Evolutionary conservation across 768 basidiomycete genomes (phyloP).

Genomic region (Gautieria morchelliformis): DNA sequence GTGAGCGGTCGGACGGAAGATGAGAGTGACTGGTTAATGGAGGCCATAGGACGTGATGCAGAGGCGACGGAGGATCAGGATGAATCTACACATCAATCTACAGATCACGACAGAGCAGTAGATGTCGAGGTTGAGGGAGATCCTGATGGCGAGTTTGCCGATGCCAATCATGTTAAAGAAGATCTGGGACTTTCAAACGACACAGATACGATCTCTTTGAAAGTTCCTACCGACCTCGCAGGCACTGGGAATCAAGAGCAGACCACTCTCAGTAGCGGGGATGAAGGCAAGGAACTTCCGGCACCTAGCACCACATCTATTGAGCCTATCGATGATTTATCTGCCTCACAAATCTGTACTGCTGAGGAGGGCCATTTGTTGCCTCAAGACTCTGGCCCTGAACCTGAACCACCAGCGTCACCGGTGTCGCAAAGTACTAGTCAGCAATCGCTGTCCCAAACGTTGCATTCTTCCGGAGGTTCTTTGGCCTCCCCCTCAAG

Average conservation of each 20-base stretch:
- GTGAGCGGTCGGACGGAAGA: constrained; percentile 31
- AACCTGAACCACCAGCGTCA: constrained; percentile 49
- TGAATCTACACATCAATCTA: constrained; percentile 20
- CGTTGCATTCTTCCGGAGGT: background rate
- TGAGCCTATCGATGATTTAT: background rate
- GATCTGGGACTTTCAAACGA: background rate
- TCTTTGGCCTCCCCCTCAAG: constrained; percentile 24
- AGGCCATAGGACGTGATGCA: constrained; percentile 70
- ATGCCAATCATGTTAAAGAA: constrained; percentile 2
- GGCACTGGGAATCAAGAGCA: background rate
- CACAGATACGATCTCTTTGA: background rate
- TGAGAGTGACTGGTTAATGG: constrained; percentile 85
- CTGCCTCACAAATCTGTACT: background rate
- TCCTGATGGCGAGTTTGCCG: background rate
- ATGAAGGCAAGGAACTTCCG: background rate
- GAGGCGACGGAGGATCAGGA: constrained; percentile 38
- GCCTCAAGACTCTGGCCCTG: constrained; percentile 1
- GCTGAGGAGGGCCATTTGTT: background rate
- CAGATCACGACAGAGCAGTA: constrained; percentile 8
- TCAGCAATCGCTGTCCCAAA: constrained; percentile 6
- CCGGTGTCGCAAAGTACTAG: constrained; percentile 33
- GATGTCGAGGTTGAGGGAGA: constrained; percentile 12
- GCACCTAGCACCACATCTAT: background rate
- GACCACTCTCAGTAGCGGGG: background rate
- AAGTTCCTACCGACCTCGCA: background rate